Conservation (phyloP, 2,329 filamentous ascomycete genomes). For the Cladosporium velox region DNA sequence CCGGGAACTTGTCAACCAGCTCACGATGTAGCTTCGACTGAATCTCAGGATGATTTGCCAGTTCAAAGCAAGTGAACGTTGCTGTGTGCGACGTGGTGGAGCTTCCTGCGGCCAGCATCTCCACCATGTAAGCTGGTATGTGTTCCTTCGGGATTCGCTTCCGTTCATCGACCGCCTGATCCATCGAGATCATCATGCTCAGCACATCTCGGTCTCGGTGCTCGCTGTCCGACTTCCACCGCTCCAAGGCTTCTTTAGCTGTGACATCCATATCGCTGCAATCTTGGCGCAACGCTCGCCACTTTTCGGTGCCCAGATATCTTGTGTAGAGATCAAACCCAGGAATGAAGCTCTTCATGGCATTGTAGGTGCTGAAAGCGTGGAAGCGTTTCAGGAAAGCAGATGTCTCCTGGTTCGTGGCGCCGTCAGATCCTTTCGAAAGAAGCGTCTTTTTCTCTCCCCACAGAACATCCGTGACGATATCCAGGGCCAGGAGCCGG, state of each 20-base stretch:
- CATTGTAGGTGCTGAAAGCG: slow-evolving; percentile 26
- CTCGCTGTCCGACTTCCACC: slow-evolving; percentile 16
- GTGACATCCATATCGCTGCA: slow-evolving; percentile 25
- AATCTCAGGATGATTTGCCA: slow-evolving; percentile 21
- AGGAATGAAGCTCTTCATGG: slow-evolving; percentile 26
- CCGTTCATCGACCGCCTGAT: slow-evolving; percentile 14
- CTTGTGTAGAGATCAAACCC: slow-evolving; percentile 19
- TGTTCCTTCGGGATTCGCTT: slow-evolving; percentile 21
- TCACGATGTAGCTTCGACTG: slow-evolving; percentile 19
- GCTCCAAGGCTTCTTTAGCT: slow-evolving; percentile 20
- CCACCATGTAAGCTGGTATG: slow-evolving; percentile 27
- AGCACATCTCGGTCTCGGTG: slow-evolving; percentile 22
- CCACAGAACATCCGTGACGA: slow-evolving; percentile 27
- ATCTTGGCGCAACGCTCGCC: slow-evolving; percentile 21
- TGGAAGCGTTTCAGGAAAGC: slow-evolving; percentile 24
- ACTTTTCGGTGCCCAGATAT: slow-evolving; percentile 16
- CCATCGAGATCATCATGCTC: slow-evolving; percentile 20
- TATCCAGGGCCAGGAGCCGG: slow-evolving; percentile 25
- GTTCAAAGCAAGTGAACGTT: slow-evolving; percentile 21
- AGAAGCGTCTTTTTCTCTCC: slow-evolving; percentile 23
- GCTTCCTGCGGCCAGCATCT: slow-evolving; percentile 26
- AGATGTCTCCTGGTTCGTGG: slow-evolving; percentile 10
- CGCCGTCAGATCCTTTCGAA: not conserved
- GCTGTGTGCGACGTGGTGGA: slow-evolving; percentile 26
- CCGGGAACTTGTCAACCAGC: slow-evolving; percentile 18